Evolutionary conservation across 2,329 filamentous ascomycete species (phyloP).

Genomic region (Cladosporium halotolerans): DNA sequence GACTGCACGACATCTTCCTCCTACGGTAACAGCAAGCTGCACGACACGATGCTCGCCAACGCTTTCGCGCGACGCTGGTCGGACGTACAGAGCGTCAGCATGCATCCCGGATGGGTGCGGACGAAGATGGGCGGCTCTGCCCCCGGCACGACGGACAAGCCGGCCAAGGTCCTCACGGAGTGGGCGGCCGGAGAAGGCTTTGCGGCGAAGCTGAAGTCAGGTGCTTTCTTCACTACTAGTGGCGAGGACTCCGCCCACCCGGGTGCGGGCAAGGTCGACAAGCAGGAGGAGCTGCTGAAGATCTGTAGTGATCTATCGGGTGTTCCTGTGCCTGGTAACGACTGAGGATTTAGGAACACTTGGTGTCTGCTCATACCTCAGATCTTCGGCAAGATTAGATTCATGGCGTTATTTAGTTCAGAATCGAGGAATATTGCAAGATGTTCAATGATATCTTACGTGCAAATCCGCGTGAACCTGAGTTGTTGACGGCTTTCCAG

Average conservation of each 20-base stretch:
- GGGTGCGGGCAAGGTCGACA: constrained; percentile 31
- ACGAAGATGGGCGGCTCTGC: constrained; percentile 38
- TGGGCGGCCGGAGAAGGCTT: constrained; percentile 37
- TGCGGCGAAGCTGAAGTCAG: constrained; percentile 38
- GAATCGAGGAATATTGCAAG: no score
- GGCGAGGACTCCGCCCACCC: constrained; percentile 21
- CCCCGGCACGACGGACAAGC: constrained; percentile 40
- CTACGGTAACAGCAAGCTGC: constrained; percentile 50
- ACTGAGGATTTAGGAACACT: neutral
- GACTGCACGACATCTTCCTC: constrained; percentile 35
- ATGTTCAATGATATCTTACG: no score
- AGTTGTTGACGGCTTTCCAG: no score
- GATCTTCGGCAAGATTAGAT: no score
- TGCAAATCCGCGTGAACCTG: no score
- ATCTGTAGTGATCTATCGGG: constrained; percentile 28
- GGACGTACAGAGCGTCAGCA: constrained; percentile 37
- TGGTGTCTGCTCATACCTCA: no score
- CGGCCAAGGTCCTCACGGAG: constrained; percentile 41
- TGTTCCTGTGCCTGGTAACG: constrained; percentile 13
- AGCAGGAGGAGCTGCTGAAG: constrained; percentile 39
- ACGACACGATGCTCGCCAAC: constrained; percentile 47
- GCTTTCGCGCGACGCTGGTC: constrained; percentile 43
- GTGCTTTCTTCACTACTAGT: constrained; percentile 19
- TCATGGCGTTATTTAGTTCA: no score
- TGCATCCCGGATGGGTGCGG: constrained; percentile 39